These are phyloP conservation scores for Pseudogymnoascus sp. DNA, from an alignment of 2,329 filamentous ascomycete species.

Conservation along the genomic window DNA sequence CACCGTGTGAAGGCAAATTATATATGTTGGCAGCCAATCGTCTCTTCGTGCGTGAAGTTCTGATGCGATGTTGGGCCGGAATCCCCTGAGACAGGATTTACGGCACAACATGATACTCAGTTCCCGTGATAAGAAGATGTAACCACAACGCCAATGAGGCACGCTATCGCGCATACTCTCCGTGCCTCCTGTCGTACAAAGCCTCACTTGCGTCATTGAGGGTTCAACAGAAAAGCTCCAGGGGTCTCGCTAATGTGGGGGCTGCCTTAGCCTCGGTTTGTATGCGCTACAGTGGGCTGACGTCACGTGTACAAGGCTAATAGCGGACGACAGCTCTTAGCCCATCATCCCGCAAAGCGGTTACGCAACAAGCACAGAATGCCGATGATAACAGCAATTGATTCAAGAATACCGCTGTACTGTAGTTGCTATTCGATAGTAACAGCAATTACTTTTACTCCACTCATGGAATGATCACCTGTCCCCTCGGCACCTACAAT, in stretches of 20 bases:
- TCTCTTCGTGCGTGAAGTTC: background rate
- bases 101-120: background rate
- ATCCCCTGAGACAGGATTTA: background rate
- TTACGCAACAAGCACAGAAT: background rate
- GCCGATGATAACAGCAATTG: constrained; percentile 7
- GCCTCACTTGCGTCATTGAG: constrained; percentile 6
- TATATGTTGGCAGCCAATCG: constrained; percentile 2
- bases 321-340: background rate
- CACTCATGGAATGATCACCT: constrained; percentile 6
- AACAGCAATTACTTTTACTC: background rate
- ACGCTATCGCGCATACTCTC: background rate
- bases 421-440: constrained; percentile 4
- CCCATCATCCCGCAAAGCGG: background rate
- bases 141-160: background rate
- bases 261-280: background rate
- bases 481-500: constrained; percentile 16
- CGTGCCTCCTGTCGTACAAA: background rate
- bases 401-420: background rate
- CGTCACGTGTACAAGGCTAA: constrained; percentile 2
- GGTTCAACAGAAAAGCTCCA: background rate
- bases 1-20: constrained; percentile 5
- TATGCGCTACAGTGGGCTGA: background rate
- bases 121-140: background rate
- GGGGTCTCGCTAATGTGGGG: background rate
- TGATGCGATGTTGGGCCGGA: background rate